Evolutionary conservation across 2,329 filamentous ascomycete genomes (phyloP), one percentile per base, ranked within the genome.

Genomic region (Dendryphion nanum): DNA sequence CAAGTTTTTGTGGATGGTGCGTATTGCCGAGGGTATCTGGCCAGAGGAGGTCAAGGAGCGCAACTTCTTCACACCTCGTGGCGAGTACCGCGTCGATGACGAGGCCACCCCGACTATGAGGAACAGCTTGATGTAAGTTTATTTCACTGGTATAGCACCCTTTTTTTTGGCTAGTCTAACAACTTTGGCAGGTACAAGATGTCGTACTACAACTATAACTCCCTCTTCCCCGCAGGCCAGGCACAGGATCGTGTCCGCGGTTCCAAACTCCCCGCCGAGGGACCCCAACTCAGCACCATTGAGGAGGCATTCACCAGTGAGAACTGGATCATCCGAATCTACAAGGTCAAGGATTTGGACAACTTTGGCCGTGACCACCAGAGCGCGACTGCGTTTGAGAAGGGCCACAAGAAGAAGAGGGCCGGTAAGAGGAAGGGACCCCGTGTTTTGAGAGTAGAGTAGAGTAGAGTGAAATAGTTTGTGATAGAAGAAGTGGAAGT

Each of bases 1-100:
- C 77, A 98, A 98, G 74, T 98, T 98, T 76, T 76, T 98, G 54
- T 98, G 93, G 93, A 98, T 98, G 94, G 90, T 98, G 41, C 83
- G 93, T 64, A 98, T 98, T 61, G 93, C 93, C 26, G 93, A 98
- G 71, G 93, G 93, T 49, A 97, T 98, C 70, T 98, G 93, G 93
- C 93, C 93, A n/a, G 89, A 97, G 51, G 91, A 98, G 76, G 85
- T 98, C 54, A 95, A 89, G 73, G 93, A 98, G 73, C 86, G 93
- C 48, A 85, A 91, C 59, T 98, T 91, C 74, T 98, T 98, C 71
- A 98, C 93, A 5, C 60, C 83, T 4, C 83, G 90, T 48, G 93
- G 94, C 63, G 93, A 98, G 67, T 98, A 98, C 73, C 83, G 86
- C 48, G 88, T 98, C 19, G 93, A 98, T 55, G 85, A 83, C n/a